phyloP scores from a whole-genome alignment of 2,329 filamentous ascomycete species.

The Phoma sp. region DNA sequence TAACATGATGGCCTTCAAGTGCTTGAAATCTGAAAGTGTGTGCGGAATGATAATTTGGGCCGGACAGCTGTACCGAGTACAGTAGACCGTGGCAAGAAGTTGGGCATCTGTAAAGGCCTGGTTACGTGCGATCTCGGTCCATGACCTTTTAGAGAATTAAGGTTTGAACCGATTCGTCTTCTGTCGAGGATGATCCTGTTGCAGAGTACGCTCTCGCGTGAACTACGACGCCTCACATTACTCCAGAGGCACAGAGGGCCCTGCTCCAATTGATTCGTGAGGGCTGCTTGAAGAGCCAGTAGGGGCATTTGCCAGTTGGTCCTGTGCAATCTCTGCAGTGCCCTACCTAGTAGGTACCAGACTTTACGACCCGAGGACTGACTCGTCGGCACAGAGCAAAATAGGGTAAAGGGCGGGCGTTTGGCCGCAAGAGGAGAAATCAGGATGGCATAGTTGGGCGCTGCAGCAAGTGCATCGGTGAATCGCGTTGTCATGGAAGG shows the following conservation, averaged over 20 bases:
- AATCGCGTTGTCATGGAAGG: conserved; percentile 16
- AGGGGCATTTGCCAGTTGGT: not conserved
- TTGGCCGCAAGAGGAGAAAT: conserved; percentile 12
- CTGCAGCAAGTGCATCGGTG: conserved; percentile 12
- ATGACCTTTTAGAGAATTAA: conserved; percentile 4
- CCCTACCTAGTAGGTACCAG: conserved; percentile 22
- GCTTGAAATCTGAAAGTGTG: not conserved
- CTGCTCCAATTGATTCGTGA: not conserved
- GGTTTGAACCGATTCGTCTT: conserved; percentile 6
- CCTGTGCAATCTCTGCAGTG: conserved; percentile 9
- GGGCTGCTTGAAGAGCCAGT: not conserved
- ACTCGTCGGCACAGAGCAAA: conserved; percentile 18
- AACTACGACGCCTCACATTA: conserved; percentile 3
- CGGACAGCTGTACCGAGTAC: not conserved
- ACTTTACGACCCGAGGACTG: conserved; percentile 23
- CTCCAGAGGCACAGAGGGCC: not conserved
- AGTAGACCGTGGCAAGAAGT: not conserved
- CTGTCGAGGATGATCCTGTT: not conserved
- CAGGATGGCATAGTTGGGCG: conserved; percentile 4
- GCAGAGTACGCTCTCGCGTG: conserved; percentile 6
- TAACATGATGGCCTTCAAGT: not conserved
- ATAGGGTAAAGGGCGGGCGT: not conserved
- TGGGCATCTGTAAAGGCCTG: conserved; percentile 1
- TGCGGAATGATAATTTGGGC: not conserved
- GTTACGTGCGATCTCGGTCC: not conserved